phyloP scores from a whole-genome alignment of 176 grass and related monocot genomes.

The Elymus sibiricus region DNA sequence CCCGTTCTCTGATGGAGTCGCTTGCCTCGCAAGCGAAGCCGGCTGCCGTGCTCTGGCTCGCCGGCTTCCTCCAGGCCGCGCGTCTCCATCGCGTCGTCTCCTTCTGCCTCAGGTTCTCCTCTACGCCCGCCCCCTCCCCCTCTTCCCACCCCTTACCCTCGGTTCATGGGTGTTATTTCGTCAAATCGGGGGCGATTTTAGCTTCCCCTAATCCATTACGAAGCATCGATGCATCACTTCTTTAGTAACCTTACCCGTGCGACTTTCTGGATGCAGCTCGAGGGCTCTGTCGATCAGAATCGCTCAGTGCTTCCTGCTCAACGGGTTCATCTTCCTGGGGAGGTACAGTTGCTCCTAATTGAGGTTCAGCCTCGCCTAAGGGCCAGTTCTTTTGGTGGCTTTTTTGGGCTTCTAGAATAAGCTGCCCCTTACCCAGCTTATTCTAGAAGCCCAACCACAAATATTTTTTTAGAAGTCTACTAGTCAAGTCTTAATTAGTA shows the following conservation, averaged over 20 bases:
- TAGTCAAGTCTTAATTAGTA: too few species aligned
- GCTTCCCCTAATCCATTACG: neutral
- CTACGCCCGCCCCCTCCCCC: neutral
- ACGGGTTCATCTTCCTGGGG: conserved; percentile 86
- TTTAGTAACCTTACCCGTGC: conserved; percentile 1
- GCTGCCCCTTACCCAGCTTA: too few species aligned
- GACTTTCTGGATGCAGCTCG: conserved; percentile 50
- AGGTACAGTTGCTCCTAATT: conserved; percentile 54
- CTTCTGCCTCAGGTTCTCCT: conserved; percentile 71
- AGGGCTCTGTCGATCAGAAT: conserved; percentile 62
- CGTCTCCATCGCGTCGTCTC: conserved; percentile 61
- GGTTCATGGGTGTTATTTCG: neutral
- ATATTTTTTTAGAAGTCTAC: too few species aligned
- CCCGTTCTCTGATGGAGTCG: conserved; percentile 41
- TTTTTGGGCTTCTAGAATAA: too few species aligned
- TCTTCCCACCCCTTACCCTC: neutral
- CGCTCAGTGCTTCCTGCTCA: conserved; percentile 90
- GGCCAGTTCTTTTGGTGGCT: too few species aligned
- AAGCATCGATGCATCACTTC: neutral
- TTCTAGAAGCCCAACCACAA: too few species aligned
- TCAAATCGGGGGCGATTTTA: neutral
- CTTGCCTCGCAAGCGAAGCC: conserved; percentile 62
- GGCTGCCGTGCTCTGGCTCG: conserved; percentile 63
- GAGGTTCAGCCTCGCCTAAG: neutral
- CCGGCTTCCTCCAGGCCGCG: conserved; percentile 82